Evolutionary conservation across 805 yeast genomes (phyloP).

Genomic region (Kuraishia capsulata): DNA sequence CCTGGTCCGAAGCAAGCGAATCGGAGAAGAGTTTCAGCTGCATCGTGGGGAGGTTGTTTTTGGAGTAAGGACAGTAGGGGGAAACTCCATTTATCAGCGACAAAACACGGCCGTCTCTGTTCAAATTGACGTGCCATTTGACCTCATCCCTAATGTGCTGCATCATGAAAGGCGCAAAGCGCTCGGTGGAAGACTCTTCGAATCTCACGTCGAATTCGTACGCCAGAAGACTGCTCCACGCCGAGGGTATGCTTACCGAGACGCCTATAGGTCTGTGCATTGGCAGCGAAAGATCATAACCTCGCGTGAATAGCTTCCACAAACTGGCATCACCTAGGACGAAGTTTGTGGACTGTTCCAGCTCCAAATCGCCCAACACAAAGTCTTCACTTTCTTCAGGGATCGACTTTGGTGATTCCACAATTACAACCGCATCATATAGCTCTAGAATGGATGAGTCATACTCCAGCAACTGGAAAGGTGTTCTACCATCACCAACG

Average conservation of each 20-base stretch:
- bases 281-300: constrained; percentile 32
- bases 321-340: constrained; percentile 22
- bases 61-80: constrained; percentile 32
- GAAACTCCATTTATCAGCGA: constrained; percentile 54
- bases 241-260: constrained; percentile 41
- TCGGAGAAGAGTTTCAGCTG: constrained; percentile 42
- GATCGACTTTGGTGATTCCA: constrained; percentile 19
- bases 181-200: constrained; percentile 14
- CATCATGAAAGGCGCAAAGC: constrained; percentile 55
- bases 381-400: constrained; percentile 18
- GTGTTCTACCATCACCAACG: constrained; percentile 34
- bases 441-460: constrained; percentile 26
- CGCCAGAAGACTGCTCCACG: constrained; percentile 55
- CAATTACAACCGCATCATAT: constrained; percentile 44
- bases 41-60: constrained; percentile 15
- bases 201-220: constrained; percentile 28
- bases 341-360: constrained; percentile 13
- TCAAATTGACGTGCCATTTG: constrained; percentile 63
- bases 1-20: constrained; percentile 20
- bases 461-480: constrained; percentile 40
- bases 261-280: constrained; percentile 32
- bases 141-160: constrained; percentile 65
- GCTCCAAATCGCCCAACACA: constrained; percentile 27
- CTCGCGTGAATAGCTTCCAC: constrained; percentile 26
- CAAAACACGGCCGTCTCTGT: constrained; percentile 26